A percentile compares a stretch with the other conserved stretches of the same genome.
Conservation (phyloP, 179 eudicot species). For the Actinidia chinensis region DNA sequence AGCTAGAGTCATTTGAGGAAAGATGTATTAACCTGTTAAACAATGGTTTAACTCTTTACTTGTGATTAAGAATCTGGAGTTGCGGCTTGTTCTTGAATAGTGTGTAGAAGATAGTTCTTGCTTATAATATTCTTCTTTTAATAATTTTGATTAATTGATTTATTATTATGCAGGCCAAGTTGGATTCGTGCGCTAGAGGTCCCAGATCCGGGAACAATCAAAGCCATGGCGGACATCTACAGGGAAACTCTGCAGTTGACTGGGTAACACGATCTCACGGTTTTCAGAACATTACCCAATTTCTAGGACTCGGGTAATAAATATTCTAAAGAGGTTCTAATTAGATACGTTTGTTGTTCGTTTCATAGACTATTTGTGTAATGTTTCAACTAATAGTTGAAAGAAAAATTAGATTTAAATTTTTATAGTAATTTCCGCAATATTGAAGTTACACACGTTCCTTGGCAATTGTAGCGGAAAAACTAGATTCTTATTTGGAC, state of each 20-base stretch:
- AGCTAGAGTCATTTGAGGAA: background rate
- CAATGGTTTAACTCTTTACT: background rate
- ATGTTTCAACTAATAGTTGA: background rate
- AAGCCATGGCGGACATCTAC: conserved; percentile 85
- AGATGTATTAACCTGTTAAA: background rate
- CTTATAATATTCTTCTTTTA: background rate
- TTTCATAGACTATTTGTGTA: background rate
- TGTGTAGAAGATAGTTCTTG: background rate
- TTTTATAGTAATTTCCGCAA: background rate
- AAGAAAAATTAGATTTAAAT: background rate
- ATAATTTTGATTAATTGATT: background rate
- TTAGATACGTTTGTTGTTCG: background rate
- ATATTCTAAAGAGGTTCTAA: conserved; percentile 8
- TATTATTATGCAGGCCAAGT: conserved; percentile 36
- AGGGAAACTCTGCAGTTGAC: conserved; percentile 68
- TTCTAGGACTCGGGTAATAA: conserved; percentile 67
- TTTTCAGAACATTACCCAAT: conserved; percentile 81
- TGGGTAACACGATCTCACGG: conserved; percentile 69
- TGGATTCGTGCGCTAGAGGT: conserved; percentile 96
- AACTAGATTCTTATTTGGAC: too few relatives aligned
- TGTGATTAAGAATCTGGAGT: background rate
- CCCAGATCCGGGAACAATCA: conserved; percentile 72
- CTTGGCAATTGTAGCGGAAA: background rate
- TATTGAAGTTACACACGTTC: background rate
- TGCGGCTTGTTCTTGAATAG: background rate